A percentile compares a stretch with the other conserved stretches of the same genome.
These are phyloP conservation scores for Lepidium africanum DNA, from an alignment of 345 rosid genomes.

Conservation along the genomic window DNA sequence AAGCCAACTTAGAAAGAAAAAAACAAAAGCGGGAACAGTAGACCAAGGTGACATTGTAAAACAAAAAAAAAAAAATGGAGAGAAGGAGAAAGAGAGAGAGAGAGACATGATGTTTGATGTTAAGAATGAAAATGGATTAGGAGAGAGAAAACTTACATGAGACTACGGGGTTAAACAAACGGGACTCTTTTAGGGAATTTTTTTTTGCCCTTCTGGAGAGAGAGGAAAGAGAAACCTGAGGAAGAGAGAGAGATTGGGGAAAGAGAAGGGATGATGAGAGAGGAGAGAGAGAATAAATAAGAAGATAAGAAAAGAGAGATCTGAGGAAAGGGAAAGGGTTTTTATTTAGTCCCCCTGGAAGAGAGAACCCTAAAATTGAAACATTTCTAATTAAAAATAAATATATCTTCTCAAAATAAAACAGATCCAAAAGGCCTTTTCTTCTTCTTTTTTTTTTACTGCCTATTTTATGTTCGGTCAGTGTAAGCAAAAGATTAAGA, in stretches of 20 bases:
- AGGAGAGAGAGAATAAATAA: slow-evolving; percentile 26
- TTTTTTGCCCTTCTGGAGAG: slow-evolving; percentile 77
- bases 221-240: slow-evolving; percentile 42
- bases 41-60: slow-evolving; percentile 40
- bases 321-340: slow-evolving; percentile 36
- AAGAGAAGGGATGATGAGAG: slow-evolving; percentile 32
- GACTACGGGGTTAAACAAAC: slow-evolving; percentile 44
- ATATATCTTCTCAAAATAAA: not conserved
- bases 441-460: not conserved
- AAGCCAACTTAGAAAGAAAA: not conserved
- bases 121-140: slow-evolving; percentile 40
- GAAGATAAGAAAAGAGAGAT: slow-evolving; percentile 34
- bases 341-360: slow-evolving; percentile 6
- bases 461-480: not conserved
- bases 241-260: slow-evolving; percentile 34
- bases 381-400: not conserved
- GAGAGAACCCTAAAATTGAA: slow-evolving; percentile 18
- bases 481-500: not conserved
- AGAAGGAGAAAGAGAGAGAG: slow-evolving; percentile 2
- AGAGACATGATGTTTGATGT: slow-evolving; percentile 10
- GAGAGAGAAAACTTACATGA: slow-evolving; percentile 94
- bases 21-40: slow-evolving; percentile 28
- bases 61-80: not conserved
- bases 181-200: slow-evolving; percentile 20
- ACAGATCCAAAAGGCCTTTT: not conserved